Evolutionary conservation across 805 yeast species (phyloP).

Genomic region (Yamadazyma kitorensis): DNA sequence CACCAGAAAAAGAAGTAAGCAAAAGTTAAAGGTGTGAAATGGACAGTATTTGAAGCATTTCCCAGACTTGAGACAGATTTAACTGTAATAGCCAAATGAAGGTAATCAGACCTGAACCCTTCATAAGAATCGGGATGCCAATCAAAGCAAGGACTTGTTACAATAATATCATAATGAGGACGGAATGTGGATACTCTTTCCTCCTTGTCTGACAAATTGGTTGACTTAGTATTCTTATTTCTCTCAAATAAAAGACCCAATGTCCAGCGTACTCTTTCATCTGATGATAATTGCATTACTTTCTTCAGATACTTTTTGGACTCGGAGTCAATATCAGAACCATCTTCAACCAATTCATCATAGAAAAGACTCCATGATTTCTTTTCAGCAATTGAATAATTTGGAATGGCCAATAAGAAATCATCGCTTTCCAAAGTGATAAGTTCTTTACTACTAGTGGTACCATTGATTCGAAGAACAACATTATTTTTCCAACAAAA

Average conservation of each 20-base stretch:
- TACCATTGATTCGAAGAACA: constrained; percentile 48
- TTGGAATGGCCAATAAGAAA: constrained; percentile 58
- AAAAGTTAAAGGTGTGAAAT: constrained; percentile 38
- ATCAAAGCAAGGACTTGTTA: constrained; percentile 56
- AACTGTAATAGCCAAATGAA: constrained; percentile 53
- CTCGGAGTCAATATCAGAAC: constrained; percentile 24
- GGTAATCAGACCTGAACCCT: constrained; percentile 77
- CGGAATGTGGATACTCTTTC: constrained; percentile 47
- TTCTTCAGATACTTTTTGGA: constrained; percentile 34
- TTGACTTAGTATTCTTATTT: constrained; percentile 33
- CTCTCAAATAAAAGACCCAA: constrained; percentile 74
- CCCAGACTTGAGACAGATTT: constrained; percentile 29
- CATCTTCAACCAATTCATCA: constrained; percentile 18
- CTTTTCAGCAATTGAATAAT: constrained; percentile 36
- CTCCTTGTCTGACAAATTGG: constrained; percentile 30
- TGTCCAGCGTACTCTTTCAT: constrained; percentile 73
- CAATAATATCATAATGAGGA: constrained; percentile 62
- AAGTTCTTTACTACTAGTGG: constrained; percentile 47
- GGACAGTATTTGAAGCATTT: constrained; percentile 31
- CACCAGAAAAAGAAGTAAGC: constrained; percentile 43
- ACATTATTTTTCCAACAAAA: constrained; percentile 64
- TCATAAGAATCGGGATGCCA: constrained; percentile 73
- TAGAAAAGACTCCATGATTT: constrained; percentile 38
- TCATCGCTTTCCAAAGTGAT: constrained; percentile 52
- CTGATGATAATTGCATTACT: constrained; percentile 52